Evolutionary conservation across 2,329 filamentous ascomycete species (phyloP).

Genomic region (Pyricularia grisea): DNA sequence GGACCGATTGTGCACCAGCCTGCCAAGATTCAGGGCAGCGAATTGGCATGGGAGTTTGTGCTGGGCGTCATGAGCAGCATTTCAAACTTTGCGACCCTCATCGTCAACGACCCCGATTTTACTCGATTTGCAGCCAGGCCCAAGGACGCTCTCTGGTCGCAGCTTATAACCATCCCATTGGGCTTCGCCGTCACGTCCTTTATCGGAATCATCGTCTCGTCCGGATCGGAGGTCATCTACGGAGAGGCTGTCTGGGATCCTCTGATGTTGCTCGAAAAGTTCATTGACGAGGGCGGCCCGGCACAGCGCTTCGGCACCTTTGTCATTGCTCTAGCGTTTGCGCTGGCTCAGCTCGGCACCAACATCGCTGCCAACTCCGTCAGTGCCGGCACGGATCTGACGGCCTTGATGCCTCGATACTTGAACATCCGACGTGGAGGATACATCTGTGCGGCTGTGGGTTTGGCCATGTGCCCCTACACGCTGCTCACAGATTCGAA

Average conservation of each 20-base stretch:
- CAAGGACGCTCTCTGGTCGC: constrained; percentile 68
- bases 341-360: constrained; percentile 74
- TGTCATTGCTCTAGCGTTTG: constrained; percentile 59
- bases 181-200: constrained; percentile 75
- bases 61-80: constrained; percentile 83
- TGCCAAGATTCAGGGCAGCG: constrained; percentile 52
- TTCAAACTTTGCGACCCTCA: constrained; percentile 83
- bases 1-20: constrained; percentile 72
- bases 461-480: constrained; percentile 81
- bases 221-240: constrained; percentile 61
- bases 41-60: constrained; percentile 72
- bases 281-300: constrained; percentile 59
- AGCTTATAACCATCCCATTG: constrained; percentile 63
- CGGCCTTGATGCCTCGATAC: constrained; percentile 68
- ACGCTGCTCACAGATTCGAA: constrained; percentile 66
- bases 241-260: constrained; percentile 64
- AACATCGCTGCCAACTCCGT: constrained; percentile 85
- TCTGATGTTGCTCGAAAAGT: constrained; percentile 54
- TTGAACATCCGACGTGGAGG: constrained; percentile 80
- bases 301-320: constrained; percentile 68
- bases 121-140: constrained; percentile 73
- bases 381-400: constrained; percentile 75
- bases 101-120: constrained; percentile 77
- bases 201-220: constrained; percentile 72
- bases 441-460: constrained; percentile 73